A percentile compares a stretch with the other conserved stretches of the same genome.
These are phyloP conservation scores for Acer saccharum DNA, from an alignment of 345 rosid species.

Conservation along the genomic window DNA sequence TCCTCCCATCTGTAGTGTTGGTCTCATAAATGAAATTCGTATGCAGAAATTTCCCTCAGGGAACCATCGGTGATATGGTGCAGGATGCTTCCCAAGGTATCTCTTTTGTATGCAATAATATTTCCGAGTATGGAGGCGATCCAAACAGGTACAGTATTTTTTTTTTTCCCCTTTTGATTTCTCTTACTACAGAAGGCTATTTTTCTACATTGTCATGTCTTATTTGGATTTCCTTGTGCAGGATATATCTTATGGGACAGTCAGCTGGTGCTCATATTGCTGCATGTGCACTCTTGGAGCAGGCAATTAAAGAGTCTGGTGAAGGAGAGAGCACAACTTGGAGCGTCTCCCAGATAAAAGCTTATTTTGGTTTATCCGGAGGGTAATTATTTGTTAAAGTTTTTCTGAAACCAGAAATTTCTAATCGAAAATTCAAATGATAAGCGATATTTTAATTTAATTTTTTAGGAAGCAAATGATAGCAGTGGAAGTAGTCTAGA, in stretches of 20 bases:
- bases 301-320: conserved; percentile 84
- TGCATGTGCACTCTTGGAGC: conserved; percentile 86
- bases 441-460: background rate
- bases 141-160: conserved; percentile 60
- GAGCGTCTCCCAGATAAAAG: conserved; percentile 83
- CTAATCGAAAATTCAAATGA: background rate
- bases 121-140: conserved; percentile 90
- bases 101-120: conserved; percentile 79
- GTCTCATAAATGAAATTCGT: conserved; percentile 17
- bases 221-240: conserved; percentile 29
- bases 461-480: background rate
- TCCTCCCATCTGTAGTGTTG: background rate
- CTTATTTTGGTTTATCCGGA: conserved; percentile 94
- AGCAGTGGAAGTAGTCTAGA: background rate
- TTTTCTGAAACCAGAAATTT: background rate
- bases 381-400: conserved; percentile 49
- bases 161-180: background rate
- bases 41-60: conserved; percentile 95
- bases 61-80: conserved; percentile 92
- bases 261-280: conserved; percentile 99
- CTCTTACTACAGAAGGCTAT: background rate
- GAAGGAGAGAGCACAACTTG: conserved; percentile 75
- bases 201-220: background rate
- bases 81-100: conserved; percentile 90
- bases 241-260: conserved; percentile 96